Evolutionary conservation across 2,329 filamentous ascomycete genomes (phyloP).

Genomic region (Hymenoscyphus infarciens): DNA sequence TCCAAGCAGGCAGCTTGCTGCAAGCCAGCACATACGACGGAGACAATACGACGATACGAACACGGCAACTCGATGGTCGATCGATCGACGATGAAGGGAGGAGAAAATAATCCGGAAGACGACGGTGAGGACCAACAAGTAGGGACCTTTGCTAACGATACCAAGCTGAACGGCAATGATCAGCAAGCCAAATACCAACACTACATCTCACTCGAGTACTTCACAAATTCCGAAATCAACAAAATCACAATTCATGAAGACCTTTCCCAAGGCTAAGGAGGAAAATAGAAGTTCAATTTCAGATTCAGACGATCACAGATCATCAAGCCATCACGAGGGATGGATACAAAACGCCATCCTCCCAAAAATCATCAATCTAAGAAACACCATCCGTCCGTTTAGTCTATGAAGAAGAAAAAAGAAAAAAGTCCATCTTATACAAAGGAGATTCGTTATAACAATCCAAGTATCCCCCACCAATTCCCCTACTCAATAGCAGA

Average conservation of each 20-base stretch:
- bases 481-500: conserved; percentile 51
- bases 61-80: background rate
- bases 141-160: too few species aligned
- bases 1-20: background rate
- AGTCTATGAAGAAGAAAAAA: background rate
- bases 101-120: too few species aligned
- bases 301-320: background rate
- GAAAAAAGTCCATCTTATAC: background rate
- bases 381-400: background rate
- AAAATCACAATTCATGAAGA: background rate
- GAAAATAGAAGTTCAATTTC: background rate
- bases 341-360: conserved; percentile 5
- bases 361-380: background rate
- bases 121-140: too few species aligned
- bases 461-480: background rate
- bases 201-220: background rate
- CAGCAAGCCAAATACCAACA: too few species aligned
- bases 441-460: conserved; percentile 12
- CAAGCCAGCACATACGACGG: background rate
- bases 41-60: background rate
- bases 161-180: too few species aligned
- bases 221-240: background rate
- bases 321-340: conserved; percentile 5
- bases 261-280: background rate
- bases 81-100: too few species aligned